These are phyloP conservation scores for Russula compacta DNA, from an alignment of 768 basidiomycete genomes.

Conservation along the genomic window DNA sequence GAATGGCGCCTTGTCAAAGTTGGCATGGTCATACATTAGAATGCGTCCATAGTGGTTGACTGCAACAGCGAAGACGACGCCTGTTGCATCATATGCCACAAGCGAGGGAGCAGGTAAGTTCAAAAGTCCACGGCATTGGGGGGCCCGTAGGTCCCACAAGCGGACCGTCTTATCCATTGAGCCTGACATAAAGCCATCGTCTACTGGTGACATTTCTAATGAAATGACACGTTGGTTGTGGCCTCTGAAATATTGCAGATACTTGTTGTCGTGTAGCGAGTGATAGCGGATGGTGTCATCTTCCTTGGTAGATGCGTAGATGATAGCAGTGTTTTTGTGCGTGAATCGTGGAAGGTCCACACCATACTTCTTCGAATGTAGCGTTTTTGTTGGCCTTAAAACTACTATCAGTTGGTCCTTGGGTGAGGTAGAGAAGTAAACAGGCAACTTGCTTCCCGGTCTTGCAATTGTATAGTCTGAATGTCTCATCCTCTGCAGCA, in stretches of 20 bases:
- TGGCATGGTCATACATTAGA: slow-evolving; percentile 74
- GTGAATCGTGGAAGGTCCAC: slow-evolving; percentile 92
- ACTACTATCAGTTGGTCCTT: slow-evolving; percentile 25
- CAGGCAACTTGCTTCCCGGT: slow-evolving; percentile 78
- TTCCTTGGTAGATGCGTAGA: slow-evolving; percentile 91
- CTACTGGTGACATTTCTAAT: slow-evolving; percentile 82
- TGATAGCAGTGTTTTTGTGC: slow-evolving; percentile 74
- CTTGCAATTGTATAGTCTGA: slow-evolving; percentile 82
- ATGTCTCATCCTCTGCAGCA: slow-evolving; percentile 86
- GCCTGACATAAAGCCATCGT: slow-evolving; percentile 94
- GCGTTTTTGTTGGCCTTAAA: slow-evolving; percentile 59
- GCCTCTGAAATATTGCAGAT: slow-evolving; percentile 90
- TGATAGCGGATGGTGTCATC: slow-evolving; percentile 94
- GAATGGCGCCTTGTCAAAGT: slow-evolving; percentile 91
- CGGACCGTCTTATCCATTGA: slow-evolving; percentile 92
- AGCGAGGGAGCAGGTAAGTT: slow-evolving; percentile 67
- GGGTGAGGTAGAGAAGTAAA: slow-evolving; percentile 14
- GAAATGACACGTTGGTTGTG: slow-evolving; percentile 87
- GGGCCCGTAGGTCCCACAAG: slow-evolving; percentile 86
- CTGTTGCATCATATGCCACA: slow-evolving; percentile 75
- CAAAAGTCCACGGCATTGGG: slow-evolving; percentile 68
- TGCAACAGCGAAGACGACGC: slow-evolving; percentile 79
- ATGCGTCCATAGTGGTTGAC: slow-evolving; percentile 78
- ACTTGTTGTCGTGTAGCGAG: slow-evolving; percentile 93
- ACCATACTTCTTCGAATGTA: slow-evolving; percentile 95